A percentile compares a stretch with the other conserved stretches of the same genome.
Evolutionary conservation across 805 yeast species (phyloP).

Genomic region (Nakazawaea ishiwadae): DNA sequence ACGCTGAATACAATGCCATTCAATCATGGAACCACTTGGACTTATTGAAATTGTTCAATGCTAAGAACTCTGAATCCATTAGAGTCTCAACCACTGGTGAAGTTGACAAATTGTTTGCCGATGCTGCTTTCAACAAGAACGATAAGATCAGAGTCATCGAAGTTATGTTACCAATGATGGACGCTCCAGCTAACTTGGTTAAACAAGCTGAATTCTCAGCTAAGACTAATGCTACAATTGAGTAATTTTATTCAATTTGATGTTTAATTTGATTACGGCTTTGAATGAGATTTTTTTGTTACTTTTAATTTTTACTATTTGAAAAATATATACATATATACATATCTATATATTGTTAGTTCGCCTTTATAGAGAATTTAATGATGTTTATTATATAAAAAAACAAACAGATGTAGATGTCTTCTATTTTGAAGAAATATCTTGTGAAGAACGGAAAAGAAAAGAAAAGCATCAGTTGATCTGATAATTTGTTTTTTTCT

Average conservation of each 20-base stretch:
- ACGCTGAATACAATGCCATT: constrained; percentile 60
- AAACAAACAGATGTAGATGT: too few relatives aligned
- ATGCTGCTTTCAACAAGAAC: constrained; percentile 45
- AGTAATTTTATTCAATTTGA: not conserved
- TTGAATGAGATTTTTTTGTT: not conserved
- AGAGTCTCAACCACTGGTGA: constrained; percentile 56
- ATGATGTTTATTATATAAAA: too few relatives aligned
- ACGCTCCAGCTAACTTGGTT: constrained; percentile 63
- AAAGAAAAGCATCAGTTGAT: too few relatives aligned
- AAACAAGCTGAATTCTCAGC: constrained; percentile 58
- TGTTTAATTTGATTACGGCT: not conserved
- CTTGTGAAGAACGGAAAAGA: too few relatives aligned
- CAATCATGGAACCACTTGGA: constrained; percentile 66
- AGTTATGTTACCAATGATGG: constrained; percentile 63
- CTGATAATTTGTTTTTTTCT: too few relatives aligned
- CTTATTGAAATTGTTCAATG: constrained; percentile 56
- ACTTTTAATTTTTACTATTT: not conserved
- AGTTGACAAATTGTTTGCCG: constrained; percentile 44
- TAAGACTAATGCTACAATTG: constrained; percentile 18
- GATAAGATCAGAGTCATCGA: constrained; percentile 62
- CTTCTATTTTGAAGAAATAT: too few relatives aligned
- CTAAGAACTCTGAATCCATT: constrained; percentile 43
- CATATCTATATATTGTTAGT: too few relatives aligned
- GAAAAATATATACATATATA: too few relatives aligned
- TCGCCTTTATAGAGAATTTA: too few relatives aligned